phyloP scores from a whole-genome alignment of 148 eudicot genomes.

The Cornus kousa region DNA sequence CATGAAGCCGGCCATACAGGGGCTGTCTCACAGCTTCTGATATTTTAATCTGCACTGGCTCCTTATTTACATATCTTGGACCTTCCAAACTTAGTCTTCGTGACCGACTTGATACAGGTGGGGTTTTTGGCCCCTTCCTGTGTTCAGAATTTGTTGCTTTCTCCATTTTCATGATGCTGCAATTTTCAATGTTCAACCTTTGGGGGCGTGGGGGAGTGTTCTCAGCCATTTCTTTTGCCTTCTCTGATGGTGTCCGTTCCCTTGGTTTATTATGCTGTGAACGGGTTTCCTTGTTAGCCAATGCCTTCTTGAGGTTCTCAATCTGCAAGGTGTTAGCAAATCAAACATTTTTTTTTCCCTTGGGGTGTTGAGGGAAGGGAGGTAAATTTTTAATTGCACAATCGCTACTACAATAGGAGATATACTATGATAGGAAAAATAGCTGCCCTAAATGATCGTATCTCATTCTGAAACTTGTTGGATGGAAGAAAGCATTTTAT shows the following conservation, averaged over 20 bases:
- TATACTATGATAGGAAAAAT: too few species aligned
- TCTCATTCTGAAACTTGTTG: background rate
- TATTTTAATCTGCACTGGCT: conserved; percentile 14
- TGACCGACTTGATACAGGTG: conserved; percentile 31
- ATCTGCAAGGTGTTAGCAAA: conserved; percentile 40
- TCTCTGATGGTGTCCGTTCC: conserved; percentile 29
- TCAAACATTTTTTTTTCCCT: background rate
- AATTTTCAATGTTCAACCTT: conserved; percentile 43
- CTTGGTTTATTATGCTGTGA: too few species aligned
- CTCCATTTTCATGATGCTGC: conserved; percentile 18
- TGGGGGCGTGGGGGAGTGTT: conserved; percentile 39
- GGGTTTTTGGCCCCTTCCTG: conserved; percentile 36
- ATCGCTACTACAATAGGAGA: background rate
- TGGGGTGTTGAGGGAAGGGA: too few species aligned
- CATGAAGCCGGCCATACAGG: background rate
- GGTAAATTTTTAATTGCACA: background rate
- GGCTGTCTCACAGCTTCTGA: conserved; percentile 6
- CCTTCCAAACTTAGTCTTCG: conserved; percentile 77
- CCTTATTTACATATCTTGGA: conserved; percentile 24
- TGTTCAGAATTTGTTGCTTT: conserved; percentile 19
- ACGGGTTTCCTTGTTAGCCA: conserved; percentile 41
- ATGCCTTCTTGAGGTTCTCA: conserved; percentile 62
- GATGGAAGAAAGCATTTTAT: background rate
- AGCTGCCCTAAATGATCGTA: background rate
- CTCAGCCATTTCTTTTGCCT: conserved; percentile 24